phyloP scores from a whole-genome alignment of 2,329 filamentous ascomycete genomes.

The Parascedosporium putredinis region DNA sequence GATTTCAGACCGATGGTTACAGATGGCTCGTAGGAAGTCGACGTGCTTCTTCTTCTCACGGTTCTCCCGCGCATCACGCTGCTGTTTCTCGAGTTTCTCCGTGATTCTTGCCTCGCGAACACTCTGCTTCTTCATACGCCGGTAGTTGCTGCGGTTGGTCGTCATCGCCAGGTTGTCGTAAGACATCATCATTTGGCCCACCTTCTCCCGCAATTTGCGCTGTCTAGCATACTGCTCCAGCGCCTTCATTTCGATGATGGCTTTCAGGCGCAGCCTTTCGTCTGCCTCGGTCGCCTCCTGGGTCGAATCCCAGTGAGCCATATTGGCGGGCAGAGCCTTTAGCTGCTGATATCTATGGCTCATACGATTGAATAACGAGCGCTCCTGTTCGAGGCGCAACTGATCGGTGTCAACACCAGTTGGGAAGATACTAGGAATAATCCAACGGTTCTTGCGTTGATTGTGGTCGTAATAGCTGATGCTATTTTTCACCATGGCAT shows the following conservation, averaged over 20 bases:
- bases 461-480: constrained; percentile 77
- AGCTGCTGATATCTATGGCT: constrained; percentile 75
- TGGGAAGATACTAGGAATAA: constrained; percentile 82
- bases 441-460: constrained; percentile 62
- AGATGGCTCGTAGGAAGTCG: constrained; percentile 81
- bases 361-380: constrained; percentile 83
- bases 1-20: constrained; percentile 72
- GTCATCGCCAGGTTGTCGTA: constrained; percentile 97
- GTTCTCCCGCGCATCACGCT: constrained; percentile 88
- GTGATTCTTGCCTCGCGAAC: constrained; percentile 92
- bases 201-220: constrained; percentile 70
- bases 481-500: constrained; percentile 40
- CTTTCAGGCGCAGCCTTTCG: constrained; percentile 75
- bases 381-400: constrained; percentile 75
- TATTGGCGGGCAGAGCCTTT: constrained; percentile 71
- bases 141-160: constrained; percentile 81
- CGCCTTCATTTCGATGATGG: constrained; percentile 92
- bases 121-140: constrained; percentile 94
- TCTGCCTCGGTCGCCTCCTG: constrained; percentile 60
- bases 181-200: constrained; percentile 86
- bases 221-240: constrained; percentile 83
- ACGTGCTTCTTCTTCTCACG: constrained; percentile 96
- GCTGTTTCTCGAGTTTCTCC: constrained; percentile 98
- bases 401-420: constrained; percentile 81
- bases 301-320: constrained; percentile 76